phyloP scores from a whole-genome alignment of 164 flowering plant genomes.

The Macadamia integrifolia region DNA sequence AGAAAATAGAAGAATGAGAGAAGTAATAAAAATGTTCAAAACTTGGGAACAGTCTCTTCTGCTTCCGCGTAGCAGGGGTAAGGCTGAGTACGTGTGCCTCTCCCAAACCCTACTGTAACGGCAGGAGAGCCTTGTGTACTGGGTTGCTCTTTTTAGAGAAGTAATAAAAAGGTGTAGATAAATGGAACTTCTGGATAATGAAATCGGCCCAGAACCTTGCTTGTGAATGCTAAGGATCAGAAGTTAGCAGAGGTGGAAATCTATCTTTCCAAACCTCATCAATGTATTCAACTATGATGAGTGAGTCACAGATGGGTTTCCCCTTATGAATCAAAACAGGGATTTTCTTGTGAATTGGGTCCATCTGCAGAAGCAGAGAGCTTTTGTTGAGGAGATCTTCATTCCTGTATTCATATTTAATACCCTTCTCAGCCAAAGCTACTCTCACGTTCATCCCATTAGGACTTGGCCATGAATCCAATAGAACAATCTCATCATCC shows the following conservation, averaged over 20 bases:
- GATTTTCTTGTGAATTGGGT: slow-evolving; percentile 26
- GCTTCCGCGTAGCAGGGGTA: too few relatives aligned
- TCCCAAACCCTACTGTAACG: too few relatives aligned
- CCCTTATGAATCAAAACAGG: slow-evolving; percentile 24
- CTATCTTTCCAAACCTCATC: not conserved
- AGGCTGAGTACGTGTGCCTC: too few relatives aligned
- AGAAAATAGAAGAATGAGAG: too few relatives aligned
- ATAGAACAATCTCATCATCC: slow-evolving; percentile 21
- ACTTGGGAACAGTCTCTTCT: too few relatives aligned
- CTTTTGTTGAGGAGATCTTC: slow-evolving; percentile 17
- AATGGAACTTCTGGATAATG: not conserved
- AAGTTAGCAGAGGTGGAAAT: not conserved
- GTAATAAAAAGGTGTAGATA: too few relatives aligned
- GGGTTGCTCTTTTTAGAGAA: too few relatives aligned
- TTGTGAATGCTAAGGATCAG: slow-evolving; percentile 1
- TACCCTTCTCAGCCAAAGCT: slow-evolving; percentile 28
- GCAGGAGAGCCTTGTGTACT: too few relatives aligned
- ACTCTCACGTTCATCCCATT: slow-evolving; percentile 33
- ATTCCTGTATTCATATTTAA: slow-evolving; percentile 27
- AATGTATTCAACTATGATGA: slow-evolving; percentile 7
- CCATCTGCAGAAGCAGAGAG: slow-evolving; percentile 15
- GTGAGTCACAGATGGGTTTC: slow-evolving; percentile 5
- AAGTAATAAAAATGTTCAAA: too few relatives aligned
- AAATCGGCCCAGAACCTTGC: slow-evolving; percentile 7
- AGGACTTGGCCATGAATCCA: slow-evolving; percentile 23